Evolutionary conservation across 441 rosid species (phyloP).

Genomic region (Gossypium aridum): DNA sequence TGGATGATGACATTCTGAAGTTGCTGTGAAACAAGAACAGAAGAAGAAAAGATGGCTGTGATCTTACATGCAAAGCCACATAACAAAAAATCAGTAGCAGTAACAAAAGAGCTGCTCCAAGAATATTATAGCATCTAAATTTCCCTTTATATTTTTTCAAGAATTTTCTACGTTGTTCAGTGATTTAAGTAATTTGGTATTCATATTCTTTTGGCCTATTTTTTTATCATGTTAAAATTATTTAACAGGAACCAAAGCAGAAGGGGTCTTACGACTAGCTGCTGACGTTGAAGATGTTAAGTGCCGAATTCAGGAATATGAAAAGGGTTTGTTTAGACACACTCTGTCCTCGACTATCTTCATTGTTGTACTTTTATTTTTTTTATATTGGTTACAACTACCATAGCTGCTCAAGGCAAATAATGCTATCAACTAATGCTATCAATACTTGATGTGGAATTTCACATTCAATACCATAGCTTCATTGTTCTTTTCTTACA

Average conservation of each 20-base stretch:
- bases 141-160: constrained; percentile 7
- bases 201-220: neutral
- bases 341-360: constrained; percentile 6
- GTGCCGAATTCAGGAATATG: constrained; percentile 82
- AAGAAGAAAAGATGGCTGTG: neutral
- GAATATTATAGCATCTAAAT: neutral
- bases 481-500: constrained; percentile 1
- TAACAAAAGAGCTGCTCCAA: neutral
- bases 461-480: neutral
- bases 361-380: neutral
- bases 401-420: neutral
- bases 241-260: constrained; percentile 68
- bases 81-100: neutral
- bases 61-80: neutral
- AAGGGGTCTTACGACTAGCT: constrained; percentile 98
- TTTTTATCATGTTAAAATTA: constrained; percentile 26
- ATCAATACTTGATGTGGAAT: neutral
- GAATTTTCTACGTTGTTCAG: neutral
- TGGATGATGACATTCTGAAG: neutral
- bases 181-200: neutral
- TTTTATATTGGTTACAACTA: neutral
- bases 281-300: constrained; percentile 98
- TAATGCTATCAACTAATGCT: neutral
- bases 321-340: constrained; percentile 60
- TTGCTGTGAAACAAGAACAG: neutral